Conservation (phyloP, 2,329 filamentous ascomycete species). For the Talaromyces funiculosus region DNA sequence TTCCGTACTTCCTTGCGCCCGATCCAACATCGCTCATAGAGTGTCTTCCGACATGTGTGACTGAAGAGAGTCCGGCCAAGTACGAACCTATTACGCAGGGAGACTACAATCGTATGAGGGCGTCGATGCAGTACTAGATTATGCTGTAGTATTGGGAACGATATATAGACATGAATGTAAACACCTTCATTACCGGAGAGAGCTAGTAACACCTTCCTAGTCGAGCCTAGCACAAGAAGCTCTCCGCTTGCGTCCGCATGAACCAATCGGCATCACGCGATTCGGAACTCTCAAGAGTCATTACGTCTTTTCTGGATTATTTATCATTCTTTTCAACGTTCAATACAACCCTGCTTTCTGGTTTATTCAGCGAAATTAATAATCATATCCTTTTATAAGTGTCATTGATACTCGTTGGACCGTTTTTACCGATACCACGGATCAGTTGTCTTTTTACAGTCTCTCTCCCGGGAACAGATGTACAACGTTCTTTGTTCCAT, state of each 20-base stretch:
- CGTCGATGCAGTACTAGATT: slow-evolving; percentile 26
- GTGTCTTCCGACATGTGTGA: slow-evolving; percentile 46
- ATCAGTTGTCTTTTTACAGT: background rate
- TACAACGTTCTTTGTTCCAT: background rate
- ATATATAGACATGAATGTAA: background rate
- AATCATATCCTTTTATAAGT: background rate
- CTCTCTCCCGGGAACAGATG: background rate
- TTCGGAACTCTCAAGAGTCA: background rate
- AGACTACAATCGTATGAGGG: slow-evolving; percentile 33
- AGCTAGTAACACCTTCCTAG: background rate
- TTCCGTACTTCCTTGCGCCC: slow-evolving; percentile 55
- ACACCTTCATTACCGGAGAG: too few relatives aligned
- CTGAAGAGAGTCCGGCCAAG: slow-evolving; percentile 41
- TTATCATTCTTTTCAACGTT: background rate
- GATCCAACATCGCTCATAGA: slow-evolving; percentile 47
- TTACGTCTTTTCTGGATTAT: background rate
- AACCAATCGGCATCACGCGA: background rate
- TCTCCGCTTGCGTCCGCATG: background rate
- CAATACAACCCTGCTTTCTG: background rate
- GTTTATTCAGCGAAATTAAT: background rate
- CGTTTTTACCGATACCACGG: background rate
- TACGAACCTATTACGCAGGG: slow-evolving; percentile 47
- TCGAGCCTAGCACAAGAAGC: background rate
- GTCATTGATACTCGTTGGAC: background rate
- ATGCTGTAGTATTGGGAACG: background rate